Base-by-base conservation (phyloP, 2,329 filamentous ascomycete species). In the Fusarium denticulatum region DNA sequence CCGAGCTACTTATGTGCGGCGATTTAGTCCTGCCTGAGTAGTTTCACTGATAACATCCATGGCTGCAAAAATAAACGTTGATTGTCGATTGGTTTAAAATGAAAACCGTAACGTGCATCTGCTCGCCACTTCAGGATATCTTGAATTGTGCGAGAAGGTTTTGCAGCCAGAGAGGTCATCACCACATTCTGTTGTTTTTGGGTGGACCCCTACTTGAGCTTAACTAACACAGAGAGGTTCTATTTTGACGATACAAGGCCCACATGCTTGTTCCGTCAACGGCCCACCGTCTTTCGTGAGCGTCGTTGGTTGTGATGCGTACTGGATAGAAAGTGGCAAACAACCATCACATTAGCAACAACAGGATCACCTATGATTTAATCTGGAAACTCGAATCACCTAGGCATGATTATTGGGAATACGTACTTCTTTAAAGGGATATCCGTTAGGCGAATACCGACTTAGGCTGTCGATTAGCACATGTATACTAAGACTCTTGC, bases 261-360 rank as follows among this genome's bases (percentile, higher is more conserved):
- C 69, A 72, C 70, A 73, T 73, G 42, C 70, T 71, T 73, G 32
- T 73, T 71, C n/a, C 42, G 56, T 56, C 46, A 37, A 37, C 26
- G 65, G 43, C 39, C 70, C 70, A 67, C 70, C 42, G 49, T 60
- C 53, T 53, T 43, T 52, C 50, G 28, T 52, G 58, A 69, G 67
- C 64, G 42, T 72, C 32, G 52, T 64, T 57, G 64, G 37, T 32
- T 47, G 20, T 55, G 58, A 52, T 43, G 12, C 20, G n/a, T n/a
- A 18, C 34, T 36, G 34, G 34, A 15, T 36, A 42, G 11, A 40
- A 47, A 32, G 46, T 64, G 43, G 69, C 56, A 57, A 72, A 53
- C 57, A 58, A 49, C 42, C 55, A 63, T 43, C 42, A 43, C 24
- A 45, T 45, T 45, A 20, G 26, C 42, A 45, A 69, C 50, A 52